These are phyloP conservation scores for Postia placenta DNA, from an alignment of 768 basidiomycete genomes.

Conservation along the genomic window DNA sequence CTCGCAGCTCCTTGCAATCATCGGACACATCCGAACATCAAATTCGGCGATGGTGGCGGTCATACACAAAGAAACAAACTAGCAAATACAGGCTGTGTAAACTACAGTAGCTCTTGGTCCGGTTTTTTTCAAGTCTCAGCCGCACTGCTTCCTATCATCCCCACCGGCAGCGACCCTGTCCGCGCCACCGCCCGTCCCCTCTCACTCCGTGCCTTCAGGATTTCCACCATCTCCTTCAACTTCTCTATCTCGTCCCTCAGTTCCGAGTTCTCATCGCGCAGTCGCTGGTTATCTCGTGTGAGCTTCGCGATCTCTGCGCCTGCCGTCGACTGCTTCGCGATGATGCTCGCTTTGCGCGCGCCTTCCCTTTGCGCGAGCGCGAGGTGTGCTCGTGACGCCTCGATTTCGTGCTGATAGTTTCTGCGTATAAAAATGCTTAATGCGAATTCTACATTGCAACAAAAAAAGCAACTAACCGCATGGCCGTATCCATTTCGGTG, in stretches of 20 bases:
- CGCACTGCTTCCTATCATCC: neutral
- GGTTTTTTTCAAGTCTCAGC: neutral
- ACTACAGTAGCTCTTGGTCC: too few relatives aligned
- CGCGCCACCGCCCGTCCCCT: constrained; percentile 24
- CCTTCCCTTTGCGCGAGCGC: constrained; percentile 35
- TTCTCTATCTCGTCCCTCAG: constrained; percentile 56
- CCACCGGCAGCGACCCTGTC: neutral
- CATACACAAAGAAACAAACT: neutral
- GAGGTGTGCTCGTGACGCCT: constrained; percentile 54
- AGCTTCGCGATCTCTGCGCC: constrained; percentile 37
- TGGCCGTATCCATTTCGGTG: constrained; percentile 47
- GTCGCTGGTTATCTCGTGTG: constrained; percentile 41
- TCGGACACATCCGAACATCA: too few relatives aligned
- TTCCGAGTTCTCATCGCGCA: constrained; percentile 54
- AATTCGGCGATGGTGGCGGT: neutral
- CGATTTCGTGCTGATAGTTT: constrained; percentile 52
- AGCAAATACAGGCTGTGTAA: neutral
- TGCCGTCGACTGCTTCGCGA: constrained; percentile 5
- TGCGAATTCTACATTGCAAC: neutral
- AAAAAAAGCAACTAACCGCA: constrained; percentile 38
- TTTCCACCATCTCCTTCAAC: constrained; percentile 64
- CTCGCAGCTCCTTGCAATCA: too few relatives aligned
- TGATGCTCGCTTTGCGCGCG: constrained; percentile 14
- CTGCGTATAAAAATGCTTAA: constrained; percentile 27
- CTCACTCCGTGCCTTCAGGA: constrained; percentile 42